Percentiles rank a stretch among this genome's conserved stretches.
Evolutionary conservation across 495 filamentous ascomycete species (phyloP).

Genomic region (Venustampulla echinocandica): DNA sequence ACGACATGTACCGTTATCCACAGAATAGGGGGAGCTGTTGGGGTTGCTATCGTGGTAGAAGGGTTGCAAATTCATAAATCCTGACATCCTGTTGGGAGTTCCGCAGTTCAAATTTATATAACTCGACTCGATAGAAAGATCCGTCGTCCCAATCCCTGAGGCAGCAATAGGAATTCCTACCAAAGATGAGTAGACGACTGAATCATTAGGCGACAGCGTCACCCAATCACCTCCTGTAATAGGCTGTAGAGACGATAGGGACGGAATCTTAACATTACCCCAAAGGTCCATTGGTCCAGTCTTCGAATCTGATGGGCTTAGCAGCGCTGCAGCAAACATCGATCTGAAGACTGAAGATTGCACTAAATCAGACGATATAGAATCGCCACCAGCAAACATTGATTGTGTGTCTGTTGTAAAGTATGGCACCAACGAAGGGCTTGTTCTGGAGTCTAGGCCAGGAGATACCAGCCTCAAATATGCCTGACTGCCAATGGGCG

Average conservation of each 20-base stretch:
- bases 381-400: background rate
- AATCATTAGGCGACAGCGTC: background rate
- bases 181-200: conserved; percentile 1
- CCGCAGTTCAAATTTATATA: conserved; percentile 4
- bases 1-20: background rate
- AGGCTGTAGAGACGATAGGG: background rate
- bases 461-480: background rate
- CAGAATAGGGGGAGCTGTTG: background rate
- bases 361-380: background rate
- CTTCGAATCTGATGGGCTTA: background rate
- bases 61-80: background rate
- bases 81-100: background rate
- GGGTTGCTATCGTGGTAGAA: background rate
- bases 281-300: conserved; percentile 1
- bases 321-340: background rate
- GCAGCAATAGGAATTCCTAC: conserved; percentile 1
- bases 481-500: conserved; percentile 9
- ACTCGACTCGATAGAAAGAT: conserved; percentile 2
- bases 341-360: background rate
- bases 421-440: background rate
- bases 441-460: background rate
- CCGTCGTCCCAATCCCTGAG: background rate
- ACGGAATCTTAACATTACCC: conserved; percentile 9
- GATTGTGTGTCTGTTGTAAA: background rate
- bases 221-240: background rate